These are phyloP conservation scores for Pistacia vera DNA, from an alignment of 345 rosid species.

Conservation along the genomic window DNA sequence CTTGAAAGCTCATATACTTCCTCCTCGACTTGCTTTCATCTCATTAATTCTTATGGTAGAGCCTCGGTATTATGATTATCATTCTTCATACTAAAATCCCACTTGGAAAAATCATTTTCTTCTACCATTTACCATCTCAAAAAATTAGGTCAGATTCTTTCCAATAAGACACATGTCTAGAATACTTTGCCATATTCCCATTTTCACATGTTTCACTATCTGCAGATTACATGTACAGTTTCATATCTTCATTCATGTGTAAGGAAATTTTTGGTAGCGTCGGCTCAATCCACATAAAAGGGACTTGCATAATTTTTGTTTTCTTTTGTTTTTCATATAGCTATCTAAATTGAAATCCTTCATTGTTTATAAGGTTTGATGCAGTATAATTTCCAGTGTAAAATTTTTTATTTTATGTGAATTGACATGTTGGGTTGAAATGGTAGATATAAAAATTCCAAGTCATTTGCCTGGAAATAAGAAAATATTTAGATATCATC, in stretches of 20 bases:
- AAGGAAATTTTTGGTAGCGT: conserved; percentile 60
- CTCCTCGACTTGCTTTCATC: conserved; percentile 38
- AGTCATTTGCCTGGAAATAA: conserved; percentile 6
- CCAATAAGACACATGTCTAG: conserved; percentile 48
- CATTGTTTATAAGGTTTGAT: conserved; percentile 22
- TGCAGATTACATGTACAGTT: conserved; percentile 72
- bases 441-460: conserved; percentile 12
- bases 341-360: conserved; percentile 18
- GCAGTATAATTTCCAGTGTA: conserved; percentile 21
- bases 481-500: neutral
- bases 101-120: conserved; percentile 7
- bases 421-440: conserved; percentile 20
- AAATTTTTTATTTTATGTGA: conserved; percentile 19
- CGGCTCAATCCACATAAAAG: conserved; percentile 24
- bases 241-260: conserved; percentile 87
- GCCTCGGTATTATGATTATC: conserved; percentile 47
- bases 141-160: conserved; percentile 52
- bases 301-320: neutral
- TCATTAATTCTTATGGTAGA: conserved; percentile 37
- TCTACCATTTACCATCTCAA: conserved; percentile 24
- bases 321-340: neutral
- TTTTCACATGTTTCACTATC: conserved; percentile 31
- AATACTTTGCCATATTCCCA: conserved; percentile 25
- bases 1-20: conserved; percentile 38
- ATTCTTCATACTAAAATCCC: conserved; percentile 9